Base-by-base conservation (phyloP, 2,329 filamentous ascomycete species). In the Alternaria gaisen region DNA sequence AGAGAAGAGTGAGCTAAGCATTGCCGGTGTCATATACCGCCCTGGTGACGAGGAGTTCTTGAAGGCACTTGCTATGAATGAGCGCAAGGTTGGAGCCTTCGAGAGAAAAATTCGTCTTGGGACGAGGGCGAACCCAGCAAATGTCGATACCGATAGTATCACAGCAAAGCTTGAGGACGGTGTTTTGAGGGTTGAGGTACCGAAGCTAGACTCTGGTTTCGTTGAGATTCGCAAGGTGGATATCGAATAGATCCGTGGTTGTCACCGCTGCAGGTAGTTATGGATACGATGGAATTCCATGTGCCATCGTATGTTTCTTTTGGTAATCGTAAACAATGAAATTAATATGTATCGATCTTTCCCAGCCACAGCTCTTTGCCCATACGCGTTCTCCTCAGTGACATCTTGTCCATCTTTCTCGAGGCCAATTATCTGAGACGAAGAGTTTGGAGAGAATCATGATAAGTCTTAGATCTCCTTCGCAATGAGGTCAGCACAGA, bases 161-260 rank as follows among this genome's bases (percentile, higher is more conserved):
- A 85, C 83, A 3, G 91, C 92, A 3, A 92, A 88, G 80, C 84
- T 96, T 79, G 90, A 93, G 77, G 90, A 95, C 73, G 92, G 92
- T 5, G 81, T 96, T 1, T 77, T 96, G 67, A 82, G 89, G 36
- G 84, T 96, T n/a, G 88, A 86, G n/a, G 87, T 96, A 2, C 91
- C 91, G 8, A 94, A 93, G 82, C 72, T 86, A 8, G 70, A 73
- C 22, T 87, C 87, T 67, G 88, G 87, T 82, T 90, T 87, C 67
- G 83, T 84, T 9, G 81, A 84, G 70, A 79, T 86, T 24, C 82
- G 80, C 72, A 84, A 84, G 75, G 81, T 85, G 18, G 82, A 84
- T 69, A 79, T 85, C 44, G 80, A 83, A 72, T 84, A 82, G 51
- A 16, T 12, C 4, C 4, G 9, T 16, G 20, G 26, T 16, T 42